Evolutionary conservation across 2,329 filamentous ascomycete genomes (phyloP).

Genomic region (Phoma sp.): DNA sequence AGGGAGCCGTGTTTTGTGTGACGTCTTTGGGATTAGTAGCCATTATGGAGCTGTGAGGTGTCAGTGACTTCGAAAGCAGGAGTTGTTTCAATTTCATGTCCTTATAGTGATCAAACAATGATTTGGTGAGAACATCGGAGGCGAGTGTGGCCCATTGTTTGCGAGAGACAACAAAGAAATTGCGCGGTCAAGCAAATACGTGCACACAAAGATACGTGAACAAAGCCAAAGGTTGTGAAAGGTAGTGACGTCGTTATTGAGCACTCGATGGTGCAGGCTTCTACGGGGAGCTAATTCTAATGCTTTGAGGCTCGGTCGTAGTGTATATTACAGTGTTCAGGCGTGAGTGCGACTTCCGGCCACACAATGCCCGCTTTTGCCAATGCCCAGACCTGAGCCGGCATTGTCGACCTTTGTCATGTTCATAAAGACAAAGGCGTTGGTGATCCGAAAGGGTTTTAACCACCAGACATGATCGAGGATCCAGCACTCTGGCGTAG

Average conservation of each 20-base stretch:
- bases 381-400: not conserved
- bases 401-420: not conserved
- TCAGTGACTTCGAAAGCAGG: not conserved
- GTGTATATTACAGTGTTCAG: not conserved
- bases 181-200: not conserved
- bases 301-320: not conserved
- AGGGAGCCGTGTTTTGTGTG: no score
- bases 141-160: not conserved
- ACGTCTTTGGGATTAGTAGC: no score
- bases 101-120: not conserved
- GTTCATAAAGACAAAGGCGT: not conserved
- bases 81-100: not conserved
- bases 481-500: no score
- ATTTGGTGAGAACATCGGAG: not conserved
- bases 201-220: not conserved
- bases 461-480: not conserved
- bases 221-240: not conserved
- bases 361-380: not conserved
- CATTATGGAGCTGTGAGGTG: not conserved
- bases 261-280: not conserved
- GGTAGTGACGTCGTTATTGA: not conserved
- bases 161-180: not conserved
- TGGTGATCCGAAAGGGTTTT: not conserved
- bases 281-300: not conserved
- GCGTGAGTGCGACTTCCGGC: not conserved